Percentiles rank a stretch among this genome's conserved stretches.
Evolutionary conservation across 2,329 filamentous ascomycete species (phyloP).

Genomic region (Pseudocercospora cruenta): DNA sequence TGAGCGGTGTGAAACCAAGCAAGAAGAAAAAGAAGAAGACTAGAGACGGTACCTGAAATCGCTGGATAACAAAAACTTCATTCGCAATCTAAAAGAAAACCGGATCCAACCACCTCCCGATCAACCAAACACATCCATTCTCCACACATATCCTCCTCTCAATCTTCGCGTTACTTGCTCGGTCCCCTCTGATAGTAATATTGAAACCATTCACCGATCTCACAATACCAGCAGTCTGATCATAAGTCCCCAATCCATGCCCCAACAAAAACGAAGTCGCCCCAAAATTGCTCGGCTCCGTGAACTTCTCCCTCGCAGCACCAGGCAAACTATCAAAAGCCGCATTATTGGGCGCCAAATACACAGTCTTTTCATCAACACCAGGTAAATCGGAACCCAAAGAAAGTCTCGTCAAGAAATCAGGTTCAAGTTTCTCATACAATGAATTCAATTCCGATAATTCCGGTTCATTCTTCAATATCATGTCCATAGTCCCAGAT

Average conservation of each 20-base stretch:
- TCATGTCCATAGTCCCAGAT: conserved; percentile 17
- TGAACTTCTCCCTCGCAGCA: conserved; percentile 2
- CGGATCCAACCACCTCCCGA: conserved; percentile 24
- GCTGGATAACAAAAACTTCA: no score
- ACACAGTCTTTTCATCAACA: conserved; percentile 7
- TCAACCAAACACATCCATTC: conserved; percentile 25
- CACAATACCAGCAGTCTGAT: not conserved
- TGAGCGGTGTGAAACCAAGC: no score
- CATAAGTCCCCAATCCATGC: conserved; percentile 16
- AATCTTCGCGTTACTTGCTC: conserved; percentile 19
- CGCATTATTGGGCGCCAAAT: conserved; percentile 21
- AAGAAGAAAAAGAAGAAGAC: no score
- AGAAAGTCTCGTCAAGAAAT: conserved; percentile 16
- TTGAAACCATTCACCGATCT: conserved; percentile 12
- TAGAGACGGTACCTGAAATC: no score
- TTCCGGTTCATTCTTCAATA: conserved; percentile 8
- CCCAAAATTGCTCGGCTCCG: conserved; percentile 16
- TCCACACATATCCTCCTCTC: conserved; percentile 21
- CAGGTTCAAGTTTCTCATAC: conserved; percentile 6
- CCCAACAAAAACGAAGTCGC: conserved; percentile 15
- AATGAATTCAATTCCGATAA: conserved; percentile 12
- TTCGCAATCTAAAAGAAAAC: not conserved
- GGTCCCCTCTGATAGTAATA: conserved; percentile 3
- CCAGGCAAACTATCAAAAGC: conserved; percentile 20
- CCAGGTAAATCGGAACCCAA: not conserved